A percentile compares a stretch with the other conserved stretches of the same genome.
Conservation (phyloP, 257 asterid genomes). For the Solanum chaucha region DNA sequence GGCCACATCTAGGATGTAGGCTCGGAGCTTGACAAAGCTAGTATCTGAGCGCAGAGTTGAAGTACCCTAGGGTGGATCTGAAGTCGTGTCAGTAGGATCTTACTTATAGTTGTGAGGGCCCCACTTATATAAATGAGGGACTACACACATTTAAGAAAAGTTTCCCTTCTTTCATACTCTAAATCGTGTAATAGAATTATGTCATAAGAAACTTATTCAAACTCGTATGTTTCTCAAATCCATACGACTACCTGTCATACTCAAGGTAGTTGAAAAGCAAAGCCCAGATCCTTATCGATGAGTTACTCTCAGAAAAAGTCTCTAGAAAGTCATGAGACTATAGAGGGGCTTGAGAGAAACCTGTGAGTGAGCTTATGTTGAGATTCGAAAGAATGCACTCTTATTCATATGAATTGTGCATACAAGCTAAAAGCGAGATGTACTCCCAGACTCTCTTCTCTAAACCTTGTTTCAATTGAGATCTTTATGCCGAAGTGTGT, state of each 20-base stretch:
- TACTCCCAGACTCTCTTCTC: neutral
- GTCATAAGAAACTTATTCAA: neutral
- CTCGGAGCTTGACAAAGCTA: too few relatives aligned
- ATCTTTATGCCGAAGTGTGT: neutral
- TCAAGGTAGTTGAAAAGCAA: neutral
- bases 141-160: too few relatives aligned
- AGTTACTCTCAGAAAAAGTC: neutral
- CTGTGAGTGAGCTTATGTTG: neutral
- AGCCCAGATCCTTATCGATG: neutral
- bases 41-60: accelerated
- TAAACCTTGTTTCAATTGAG: neutral
- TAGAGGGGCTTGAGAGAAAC: neutral
- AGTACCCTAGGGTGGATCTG: too few relatives aligned
- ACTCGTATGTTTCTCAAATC: too few relatives aligned
- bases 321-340: neutral
- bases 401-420: neutral
- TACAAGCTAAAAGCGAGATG: neutral
- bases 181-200: too few relatives aligned
- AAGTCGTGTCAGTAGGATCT: too few relatives aligned
- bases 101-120: too few relatives aligned
- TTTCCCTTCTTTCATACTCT: neutral
- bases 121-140: too few relatives aligned
- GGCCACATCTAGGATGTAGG: too few relatives aligned
- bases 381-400: neutral
- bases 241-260: neutral